Conservation (phyloP, 2,329 filamentous ascomycete genomes). For the Knoxdaviesia capensis region DNA sequence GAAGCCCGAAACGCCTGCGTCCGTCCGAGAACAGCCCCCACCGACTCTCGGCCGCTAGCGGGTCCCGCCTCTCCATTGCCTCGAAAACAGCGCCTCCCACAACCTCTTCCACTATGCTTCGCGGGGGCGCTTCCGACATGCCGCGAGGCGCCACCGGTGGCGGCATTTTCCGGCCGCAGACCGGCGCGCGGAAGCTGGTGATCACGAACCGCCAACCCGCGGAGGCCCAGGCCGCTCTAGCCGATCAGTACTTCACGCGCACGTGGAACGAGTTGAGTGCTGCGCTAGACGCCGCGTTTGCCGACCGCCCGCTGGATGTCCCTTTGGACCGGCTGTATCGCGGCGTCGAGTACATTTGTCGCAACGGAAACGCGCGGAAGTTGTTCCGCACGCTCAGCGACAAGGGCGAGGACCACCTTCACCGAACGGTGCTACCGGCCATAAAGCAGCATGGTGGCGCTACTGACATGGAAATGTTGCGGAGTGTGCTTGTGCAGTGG, state of each 20-base stretch:
- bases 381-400: slow-evolving; percentile 46
- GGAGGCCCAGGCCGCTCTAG: slow-evolving; percentile 34
- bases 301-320: slow-evolving; percentile 35
- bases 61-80: too few relatives aligned
- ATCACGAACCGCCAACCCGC: slow-evolving; percentile 68
- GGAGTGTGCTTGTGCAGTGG: slow-evolving; percentile 41
- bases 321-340: slow-evolving; percentile 83
- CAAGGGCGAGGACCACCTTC: slow-evolving; percentile 49
- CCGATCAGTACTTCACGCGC: slow-evolving; percentile 59
- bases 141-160: too few relatives aligned
- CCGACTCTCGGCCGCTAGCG: too few relatives aligned
- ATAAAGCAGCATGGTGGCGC: slow-evolving; percentile 28
- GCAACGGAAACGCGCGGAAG: slow-evolving; percentile 49
- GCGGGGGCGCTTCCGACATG: background rate
- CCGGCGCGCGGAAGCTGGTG: slow-evolving; percentile 67
- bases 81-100: background rate
- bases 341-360: slow-evolving; percentile 79
- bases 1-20: background rate
- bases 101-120: background rate
- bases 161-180: slow-evolving; percentile 39
- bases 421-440: slow-evolving; percentile 32
- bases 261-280: slow-evolving; percentile 55
- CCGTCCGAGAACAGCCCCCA: background rate
- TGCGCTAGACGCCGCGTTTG: slow-evolving; percentile 57
- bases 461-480: slow-evolving; percentile 44